These are phyloP conservation scores for Solidago caesia DNA, from an alignment of 129 eudicot genomes.

Conservation along the genomic window DNA sequence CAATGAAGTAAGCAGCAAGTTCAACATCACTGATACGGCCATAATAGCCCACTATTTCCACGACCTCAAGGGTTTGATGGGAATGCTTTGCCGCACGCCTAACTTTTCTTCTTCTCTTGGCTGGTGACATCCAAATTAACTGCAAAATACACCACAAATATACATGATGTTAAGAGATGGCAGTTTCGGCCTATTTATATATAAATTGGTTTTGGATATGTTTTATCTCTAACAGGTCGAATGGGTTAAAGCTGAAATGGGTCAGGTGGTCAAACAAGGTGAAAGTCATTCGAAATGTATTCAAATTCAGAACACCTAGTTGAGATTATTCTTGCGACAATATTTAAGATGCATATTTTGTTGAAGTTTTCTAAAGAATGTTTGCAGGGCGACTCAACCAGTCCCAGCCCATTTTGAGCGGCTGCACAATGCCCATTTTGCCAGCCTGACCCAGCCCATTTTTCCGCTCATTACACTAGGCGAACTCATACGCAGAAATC, in stretches of 20 bases:
- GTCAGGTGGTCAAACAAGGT: not conserved
- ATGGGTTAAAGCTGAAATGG: not conserved
- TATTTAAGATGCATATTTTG: no score
- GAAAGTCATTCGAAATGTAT: no score
- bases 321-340: no score
- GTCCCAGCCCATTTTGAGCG: no score
- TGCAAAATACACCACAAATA: constrained; percentile 28
- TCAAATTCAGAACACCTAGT: no score
- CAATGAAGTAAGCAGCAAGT: constrained; percentile 46
- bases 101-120: constrained; percentile 51
- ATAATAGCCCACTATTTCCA: constrained; percentile 56
- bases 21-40: constrained; percentile 60
- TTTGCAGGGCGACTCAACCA: no score
- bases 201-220: not conserved
- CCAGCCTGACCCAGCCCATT: not conserved
- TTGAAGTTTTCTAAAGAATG: no score
- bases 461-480: not conserved
- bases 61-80: constrained; percentile 43
- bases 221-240: not conserved
- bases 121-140: constrained; percentile 65
- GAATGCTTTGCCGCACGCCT: constrained; percentile 36
- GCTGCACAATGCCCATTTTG: no score
- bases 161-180: not conserved
- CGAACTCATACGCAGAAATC: not conserved
- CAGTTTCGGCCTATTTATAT: not conserved